phyloP scores from a whole-genome alignment of 1,284 basidiomycete genomes.

The Mycena citricolor region DNA sequence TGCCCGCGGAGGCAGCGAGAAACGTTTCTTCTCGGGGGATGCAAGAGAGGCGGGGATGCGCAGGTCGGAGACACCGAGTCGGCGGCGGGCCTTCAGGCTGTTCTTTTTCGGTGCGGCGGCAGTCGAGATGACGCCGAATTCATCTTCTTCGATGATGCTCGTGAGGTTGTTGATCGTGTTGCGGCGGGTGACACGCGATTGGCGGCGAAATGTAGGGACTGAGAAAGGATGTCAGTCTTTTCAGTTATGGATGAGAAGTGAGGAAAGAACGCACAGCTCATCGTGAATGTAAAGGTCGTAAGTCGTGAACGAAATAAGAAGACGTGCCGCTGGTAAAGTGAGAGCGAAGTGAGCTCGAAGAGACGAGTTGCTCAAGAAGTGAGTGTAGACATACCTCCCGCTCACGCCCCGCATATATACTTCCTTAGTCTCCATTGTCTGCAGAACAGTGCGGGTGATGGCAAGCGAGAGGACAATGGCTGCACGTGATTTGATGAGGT shows the following conservation, averaged over 20 bases:
- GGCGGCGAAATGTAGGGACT: constrained; percentile 17
- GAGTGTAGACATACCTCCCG: too few relatives aligned
- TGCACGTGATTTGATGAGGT: too few relatives aligned
- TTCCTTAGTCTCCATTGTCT: too few relatives aligned
- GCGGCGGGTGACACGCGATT: constrained; percentile 10
- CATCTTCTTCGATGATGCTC: constrained; percentile 16
- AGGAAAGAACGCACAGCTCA: constrained; percentile 10
- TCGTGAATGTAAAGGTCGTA: too few relatives aligned
- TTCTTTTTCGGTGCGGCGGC: constrained; percentile 2
- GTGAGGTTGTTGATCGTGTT: constrained; percentile 4
- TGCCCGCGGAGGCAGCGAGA: not conserved
- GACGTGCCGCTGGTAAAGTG: too few relatives aligned
- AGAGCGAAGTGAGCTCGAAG: too few relatives aligned
- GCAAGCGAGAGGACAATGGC: too few relatives aligned
- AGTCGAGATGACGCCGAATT: not conserved
- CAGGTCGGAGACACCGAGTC: constrained; percentile 16
- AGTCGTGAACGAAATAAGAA: constrained; percentile 5
- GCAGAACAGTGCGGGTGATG: too few relatives aligned
- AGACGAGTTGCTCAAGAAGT: too few relatives aligned
- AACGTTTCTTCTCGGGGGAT: not conserved
- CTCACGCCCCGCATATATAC: too few relatives aligned
- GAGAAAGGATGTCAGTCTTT: not conserved
- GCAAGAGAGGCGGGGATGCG: constrained; percentile 7
- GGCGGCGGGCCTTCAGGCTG: constrained; percentile 15
- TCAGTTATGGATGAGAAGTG: not conserved